phyloP scores from a whole-genome alignment of 2,329 filamentous ascomycete species.

The Monosporascus sp. region DNA sequence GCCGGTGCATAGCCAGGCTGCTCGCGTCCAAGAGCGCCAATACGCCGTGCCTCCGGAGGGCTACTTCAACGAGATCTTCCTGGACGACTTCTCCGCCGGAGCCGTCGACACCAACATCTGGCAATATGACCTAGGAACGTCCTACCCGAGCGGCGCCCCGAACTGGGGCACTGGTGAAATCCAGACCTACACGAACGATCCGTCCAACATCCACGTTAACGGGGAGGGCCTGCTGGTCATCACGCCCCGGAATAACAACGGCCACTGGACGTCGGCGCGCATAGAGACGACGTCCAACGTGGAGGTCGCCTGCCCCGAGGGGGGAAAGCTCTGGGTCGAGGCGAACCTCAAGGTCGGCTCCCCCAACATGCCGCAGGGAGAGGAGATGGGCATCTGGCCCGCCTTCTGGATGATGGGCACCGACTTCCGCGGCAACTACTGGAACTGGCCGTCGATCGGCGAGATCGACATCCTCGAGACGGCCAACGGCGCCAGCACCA shows the following conservation, averaged over 20 bases:
- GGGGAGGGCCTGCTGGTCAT: slow-evolving; percentile 32
- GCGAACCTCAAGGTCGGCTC: slow-evolving; percentile 31
- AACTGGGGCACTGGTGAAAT: slow-evolving; percentile 46
- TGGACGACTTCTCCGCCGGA: slow-evolving; percentile 30
- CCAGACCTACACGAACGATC: slow-evolving; percentile 37
- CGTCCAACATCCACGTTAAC: slow-evolving; percentile 35
- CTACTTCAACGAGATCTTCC: not conserved
- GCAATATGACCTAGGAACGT: slow-evolving; percentile 37
- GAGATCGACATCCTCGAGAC: slow-evolving; percentile 42
- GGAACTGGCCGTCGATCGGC: slow-evolving; percentile 35
- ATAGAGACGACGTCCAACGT: slow-evolving; percentile 32
- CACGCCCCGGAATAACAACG: slow-evolving; percentile 23
- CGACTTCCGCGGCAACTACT: slow-evolving; percentile 31
- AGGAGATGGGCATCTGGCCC: slow-evolving; percentile 36
- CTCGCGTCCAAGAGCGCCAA: not conserved
- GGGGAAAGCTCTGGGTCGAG: slow-evolving; percentile 33
- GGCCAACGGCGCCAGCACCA: slow-evolving; percentile 30
- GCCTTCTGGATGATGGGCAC: slow-evolving; percentile 41
- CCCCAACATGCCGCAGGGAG: slow-evolving; percentile 18
- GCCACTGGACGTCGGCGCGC: slow-evolving; percentile 37
- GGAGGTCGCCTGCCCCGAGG: slow-evolving; percentile 29
- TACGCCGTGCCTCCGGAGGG: not conserved
- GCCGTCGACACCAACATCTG: slow-evolving; percentile 34
- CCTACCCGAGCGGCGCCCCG: slow-evolving; percentile 38
- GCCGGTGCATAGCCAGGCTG: not conserved